phyloP scores from a whole-genome alignment of 306 rosid species.

The Vigna radiata region DNA sequence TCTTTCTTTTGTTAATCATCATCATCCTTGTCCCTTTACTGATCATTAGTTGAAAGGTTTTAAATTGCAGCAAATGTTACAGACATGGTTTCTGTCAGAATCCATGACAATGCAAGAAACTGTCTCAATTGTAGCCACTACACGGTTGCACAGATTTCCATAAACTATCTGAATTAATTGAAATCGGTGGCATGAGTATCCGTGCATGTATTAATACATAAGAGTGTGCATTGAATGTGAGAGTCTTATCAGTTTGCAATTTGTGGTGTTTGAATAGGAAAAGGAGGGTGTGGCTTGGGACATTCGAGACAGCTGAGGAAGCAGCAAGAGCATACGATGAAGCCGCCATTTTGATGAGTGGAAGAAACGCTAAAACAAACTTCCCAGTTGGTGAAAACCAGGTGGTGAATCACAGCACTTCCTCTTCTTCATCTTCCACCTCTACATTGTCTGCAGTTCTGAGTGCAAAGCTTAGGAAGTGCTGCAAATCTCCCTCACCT shows the following conservation, averaged over 20 bases:
- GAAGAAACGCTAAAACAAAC: constrained; percentile 83
- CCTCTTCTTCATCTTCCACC: constrained; percentile 33
- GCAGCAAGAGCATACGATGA: constrained; percentile 89
- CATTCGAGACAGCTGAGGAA: constrained; percentile 82
- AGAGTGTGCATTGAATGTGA: constrained; percentile 27
- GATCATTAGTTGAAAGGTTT: too few relatives aligned
- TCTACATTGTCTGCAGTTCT: constrained; percentile 62
- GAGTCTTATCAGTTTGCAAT: constrained; percentile 9
- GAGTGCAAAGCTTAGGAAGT: constrained; percentile 70
- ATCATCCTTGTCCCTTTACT: neutral
- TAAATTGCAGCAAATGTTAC: too few relatives aligned
- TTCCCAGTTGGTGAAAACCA: constrained; percentile 57
- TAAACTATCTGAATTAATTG: neutral
- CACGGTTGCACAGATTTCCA: too few relatives aligned
- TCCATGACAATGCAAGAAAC: too few relatives aligned
- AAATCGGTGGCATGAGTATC: neutral
- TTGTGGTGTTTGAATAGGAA: constrained; percentile 54
- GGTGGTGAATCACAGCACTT: constrained; percentile 17
- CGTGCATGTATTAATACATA: neutral
- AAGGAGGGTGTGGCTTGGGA: constrained; percentile 90
- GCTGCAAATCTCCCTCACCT: constrained; percentile 72
- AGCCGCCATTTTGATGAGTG: constrained; percentile 83
- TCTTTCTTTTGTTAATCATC: neutral
- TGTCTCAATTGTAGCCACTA: too few relatives aligned
- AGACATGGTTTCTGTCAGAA: too few relatives aligned